Conservation (phyloP, 2,329 filamentous ascomycete species). For the Aspergillus udagawae region DNA sequence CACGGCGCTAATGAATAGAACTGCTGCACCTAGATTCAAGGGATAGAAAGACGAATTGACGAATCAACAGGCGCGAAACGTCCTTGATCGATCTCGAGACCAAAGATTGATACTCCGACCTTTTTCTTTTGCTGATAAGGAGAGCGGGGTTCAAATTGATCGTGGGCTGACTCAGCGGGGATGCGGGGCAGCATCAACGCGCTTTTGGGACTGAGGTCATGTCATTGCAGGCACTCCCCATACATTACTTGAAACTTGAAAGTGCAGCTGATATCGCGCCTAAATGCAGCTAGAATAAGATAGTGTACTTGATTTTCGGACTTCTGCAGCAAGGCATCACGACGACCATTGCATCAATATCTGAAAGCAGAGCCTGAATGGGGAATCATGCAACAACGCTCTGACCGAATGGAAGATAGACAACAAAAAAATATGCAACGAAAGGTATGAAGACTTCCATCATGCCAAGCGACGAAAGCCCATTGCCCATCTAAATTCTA, state of each 20-base stretch:
- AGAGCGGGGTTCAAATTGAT: background rate
- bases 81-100: background rate
- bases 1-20: background rate
- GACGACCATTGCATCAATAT: background rate
- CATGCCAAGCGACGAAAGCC: background rate
- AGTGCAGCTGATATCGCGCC: background rate
- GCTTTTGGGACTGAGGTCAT: background rate
- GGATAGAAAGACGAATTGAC: background rate
- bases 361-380: background rate
- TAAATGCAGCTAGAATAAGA: background rate
- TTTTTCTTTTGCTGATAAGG: background rate
- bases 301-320: background rate
- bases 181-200: background rate
- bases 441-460: constrained; percentile 2
- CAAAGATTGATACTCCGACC: background rate
- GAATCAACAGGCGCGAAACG: background rate
- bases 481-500: constrained; percentile 1
- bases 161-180: constrained; percentile 1
- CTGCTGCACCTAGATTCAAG: background rate
- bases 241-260: background rate
- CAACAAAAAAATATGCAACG: constrained; percentile 1
- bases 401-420: constrained; percentile 1
- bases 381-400: constrained; percentile 10
- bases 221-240: background rate
- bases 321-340: background rate